phyloP scores from a whole-genome alignment of 2,329 filamentous ascomycete genomes.

The Fusarium sp. region DNA sequence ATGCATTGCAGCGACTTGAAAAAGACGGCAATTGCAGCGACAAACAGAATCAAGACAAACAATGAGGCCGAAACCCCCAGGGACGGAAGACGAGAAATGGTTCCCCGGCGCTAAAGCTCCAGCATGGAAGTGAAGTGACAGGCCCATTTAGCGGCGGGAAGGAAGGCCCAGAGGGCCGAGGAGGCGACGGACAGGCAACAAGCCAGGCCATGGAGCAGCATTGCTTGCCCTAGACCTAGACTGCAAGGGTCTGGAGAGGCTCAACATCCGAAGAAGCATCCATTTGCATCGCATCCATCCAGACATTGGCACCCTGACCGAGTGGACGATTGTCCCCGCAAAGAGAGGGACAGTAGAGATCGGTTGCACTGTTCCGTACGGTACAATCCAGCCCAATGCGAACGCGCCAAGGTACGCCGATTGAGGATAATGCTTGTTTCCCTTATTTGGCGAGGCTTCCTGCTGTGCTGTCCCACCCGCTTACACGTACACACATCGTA shows the following conservation, averaged over 20 bases:
- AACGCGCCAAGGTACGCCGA: not conserved
- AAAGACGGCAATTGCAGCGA: conserved; percentile 5
- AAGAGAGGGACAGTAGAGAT: not conserved
- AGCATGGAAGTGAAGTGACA: conserved; percentile 22
- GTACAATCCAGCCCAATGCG: not conserved
- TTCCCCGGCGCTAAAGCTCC: conserved; percentile 38
- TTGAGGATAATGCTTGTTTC: conserved; percentile 1
- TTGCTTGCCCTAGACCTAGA: not conserved
- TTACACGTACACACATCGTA: conserved; percentile 26
- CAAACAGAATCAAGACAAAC: conserved; percentile 1
- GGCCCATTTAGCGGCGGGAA: conserved; percentile 38
- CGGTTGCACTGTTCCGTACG: conserved; percentile 1
- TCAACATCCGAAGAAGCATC: conserved; percentile 24
- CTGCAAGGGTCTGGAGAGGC: conserved; percentile 28
- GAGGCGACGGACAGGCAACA: conserved; percentile 15
- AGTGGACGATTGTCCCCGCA: not conserved
- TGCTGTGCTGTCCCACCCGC: not conserved
- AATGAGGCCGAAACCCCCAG: conserved; percentile 21
- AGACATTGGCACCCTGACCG: not conserved
- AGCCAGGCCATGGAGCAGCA: not conserved
- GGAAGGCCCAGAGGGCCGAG: conserved; percentile 32
- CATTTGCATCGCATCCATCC: not conserved
- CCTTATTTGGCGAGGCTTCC: conserved; percentile 1
- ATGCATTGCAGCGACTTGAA: not conserved
- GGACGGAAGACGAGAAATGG: conserved; percentile 23